A percentile compares a stretch with the other conserved stretches of the same genome.
Conservation (phyloP, 1,139 yeast genomes). For the Hansenula sp. region DNA sequence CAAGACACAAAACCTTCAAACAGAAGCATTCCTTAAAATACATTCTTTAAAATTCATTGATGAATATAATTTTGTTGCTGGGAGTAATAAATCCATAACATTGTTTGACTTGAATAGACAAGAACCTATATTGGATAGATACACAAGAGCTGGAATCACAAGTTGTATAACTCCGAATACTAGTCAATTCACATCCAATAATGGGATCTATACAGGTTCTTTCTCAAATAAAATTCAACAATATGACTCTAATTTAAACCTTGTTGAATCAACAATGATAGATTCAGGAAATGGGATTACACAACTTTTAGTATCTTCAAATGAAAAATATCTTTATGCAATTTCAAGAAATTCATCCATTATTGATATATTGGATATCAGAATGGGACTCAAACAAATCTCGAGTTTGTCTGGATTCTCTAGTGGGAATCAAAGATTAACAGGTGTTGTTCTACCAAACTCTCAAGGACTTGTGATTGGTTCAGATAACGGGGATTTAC, state of each 20-base stretch:
- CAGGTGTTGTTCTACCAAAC: constrained; percentile 16
- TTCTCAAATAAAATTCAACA: constrained; percentile 12
- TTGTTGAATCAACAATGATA: constrained; percentile 1
- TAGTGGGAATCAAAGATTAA: constrained; percentile 23
- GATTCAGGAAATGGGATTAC: constrained; percentile 22
- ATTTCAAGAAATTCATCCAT: constrained; percentile 20
- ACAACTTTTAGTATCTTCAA: constrained; percentile 26
- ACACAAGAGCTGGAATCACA: constrained; percentile 11
- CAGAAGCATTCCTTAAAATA: constrained; percentile 21
- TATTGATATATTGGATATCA: constrained; percentile 24
- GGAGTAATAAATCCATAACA: constrained; percentile 17
- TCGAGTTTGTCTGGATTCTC: constrained; percentile 8
- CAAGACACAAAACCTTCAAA: constrained; percentile 14
- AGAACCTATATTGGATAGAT: constrained; percentile 4
- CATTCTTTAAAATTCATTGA: constrained; percentile 15
- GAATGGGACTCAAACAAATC: constrained; percentile 24
- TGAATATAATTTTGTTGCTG: constrained; percentile 16
- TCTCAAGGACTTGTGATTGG: constrained; percentile 25
- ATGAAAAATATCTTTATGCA: constrained; percentile 23
- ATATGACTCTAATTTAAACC: constrained; percentile 3
- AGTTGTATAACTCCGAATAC: constrained; percentile 11
- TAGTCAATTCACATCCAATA: constrained; percentile 9
- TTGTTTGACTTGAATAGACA: constrained; percentile 23
- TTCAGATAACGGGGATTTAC: constrained; percentile 21
- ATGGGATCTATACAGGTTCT: constrained; percentile 14